phyloP scores from a whole-genome alignment of 768 basidiomycete species.

The Mycena venus region DNA sequence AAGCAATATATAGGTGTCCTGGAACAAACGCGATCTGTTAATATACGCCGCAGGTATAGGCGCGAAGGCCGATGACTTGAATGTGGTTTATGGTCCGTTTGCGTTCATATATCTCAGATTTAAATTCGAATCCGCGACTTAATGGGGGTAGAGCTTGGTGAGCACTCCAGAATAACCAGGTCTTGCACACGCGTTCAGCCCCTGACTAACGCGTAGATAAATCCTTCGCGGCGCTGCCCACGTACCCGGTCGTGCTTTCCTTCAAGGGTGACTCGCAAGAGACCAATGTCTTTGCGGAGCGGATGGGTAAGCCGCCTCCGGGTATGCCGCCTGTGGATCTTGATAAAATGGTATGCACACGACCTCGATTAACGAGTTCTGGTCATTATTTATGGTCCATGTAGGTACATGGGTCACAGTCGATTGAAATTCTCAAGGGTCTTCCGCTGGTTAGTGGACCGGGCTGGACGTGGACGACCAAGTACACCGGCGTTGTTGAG shows the following conservation, averaged over 20 bases:
- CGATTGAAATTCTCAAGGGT: slow-evolving; percentile 84
- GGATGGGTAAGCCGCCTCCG: slow-evolving; percentile 61
- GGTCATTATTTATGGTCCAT: not conserved
- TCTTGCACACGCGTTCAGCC: too few relatives aligned
- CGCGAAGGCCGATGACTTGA: slow-evolving; percentile 79
- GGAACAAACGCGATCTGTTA: slow-evolving; percentile 88
- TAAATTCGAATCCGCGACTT: not conserved
- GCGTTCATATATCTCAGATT: slow-evolving; percentile 35
- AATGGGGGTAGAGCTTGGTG: slow-evolving; percentile 63
- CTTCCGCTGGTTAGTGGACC: slow-evolving; percentile 81
- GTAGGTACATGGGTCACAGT: slow-evolving; percentile 85
- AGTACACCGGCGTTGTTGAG: slow-evolving; percentile 80
- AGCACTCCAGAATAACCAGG: too few relatives aligned
- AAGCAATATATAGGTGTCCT: slow-evolving; percentile 69
- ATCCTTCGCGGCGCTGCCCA: slow-evolving; percentile 83
- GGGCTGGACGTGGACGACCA: slow-evolving; percentile 82
- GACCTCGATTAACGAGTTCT: too few relatives aligned
- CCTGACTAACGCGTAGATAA: slow-evolving; percentile 65
- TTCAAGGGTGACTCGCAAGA: slow-evolving; percentile 81
- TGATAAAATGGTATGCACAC: slow-evolving; percentile 69
- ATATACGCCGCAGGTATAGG: slow-evolving; percentile 88
- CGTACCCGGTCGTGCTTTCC: slow-evolving; percentile 84
- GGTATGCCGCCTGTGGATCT: slow-evolving; percentile 76
- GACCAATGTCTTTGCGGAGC: slow-evolving; percentile 75
- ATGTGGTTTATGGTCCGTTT: slow-evolving; percentile 78